These are phyloP conservation scores for Neurospora tetraspora DNA, from an alignment of 495 filamentous ascomycete genomes.

Conservation along the genomic window DNA sequence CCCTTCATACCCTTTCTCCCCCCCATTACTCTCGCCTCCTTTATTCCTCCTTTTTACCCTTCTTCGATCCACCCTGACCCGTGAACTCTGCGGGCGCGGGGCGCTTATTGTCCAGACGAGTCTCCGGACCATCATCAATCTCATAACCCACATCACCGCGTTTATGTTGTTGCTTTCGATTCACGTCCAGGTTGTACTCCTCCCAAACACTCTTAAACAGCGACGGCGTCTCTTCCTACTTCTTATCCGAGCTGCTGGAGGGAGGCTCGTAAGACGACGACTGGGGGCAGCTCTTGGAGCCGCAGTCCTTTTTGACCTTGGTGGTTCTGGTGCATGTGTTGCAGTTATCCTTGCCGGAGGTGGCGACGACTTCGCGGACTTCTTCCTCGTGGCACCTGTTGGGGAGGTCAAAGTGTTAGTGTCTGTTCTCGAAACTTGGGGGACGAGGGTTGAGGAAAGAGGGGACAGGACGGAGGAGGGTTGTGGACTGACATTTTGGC, in stretches of 20 bases:
- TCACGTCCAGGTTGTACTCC: not conserved
- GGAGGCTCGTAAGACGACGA: not conserved
- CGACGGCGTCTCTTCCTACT: not conserved
- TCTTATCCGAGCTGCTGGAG: not conserved
- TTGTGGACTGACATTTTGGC: not conserved
- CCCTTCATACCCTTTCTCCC: too few relatives aligned
- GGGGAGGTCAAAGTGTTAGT: not conserved
- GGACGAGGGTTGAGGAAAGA: not conserved
- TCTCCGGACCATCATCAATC: not conserved
- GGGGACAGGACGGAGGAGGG: not conserved
- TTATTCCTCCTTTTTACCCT: not conserved
- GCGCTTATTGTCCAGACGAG: not conserved
- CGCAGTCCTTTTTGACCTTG: not conserved
- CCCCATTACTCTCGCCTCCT: too few relatives aligned
- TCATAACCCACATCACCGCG: not conserved
- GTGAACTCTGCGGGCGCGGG: not conserved
- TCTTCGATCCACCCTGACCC: not conserved
- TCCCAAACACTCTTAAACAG: not conserved
- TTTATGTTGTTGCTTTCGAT: too few relatives aligned
- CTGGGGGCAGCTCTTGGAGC: not conserved
- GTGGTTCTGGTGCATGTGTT: not conserved
- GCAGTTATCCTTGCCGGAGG: not conserved
- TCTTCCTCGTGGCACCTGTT: not conserved
- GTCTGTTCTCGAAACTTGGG: not conserved
- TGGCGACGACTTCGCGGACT: not conserved